Base-by-base conservation (phyloP, 2,329 filamentous ascomycete genomes). In the Colletotrichum viniferum region DNA sequence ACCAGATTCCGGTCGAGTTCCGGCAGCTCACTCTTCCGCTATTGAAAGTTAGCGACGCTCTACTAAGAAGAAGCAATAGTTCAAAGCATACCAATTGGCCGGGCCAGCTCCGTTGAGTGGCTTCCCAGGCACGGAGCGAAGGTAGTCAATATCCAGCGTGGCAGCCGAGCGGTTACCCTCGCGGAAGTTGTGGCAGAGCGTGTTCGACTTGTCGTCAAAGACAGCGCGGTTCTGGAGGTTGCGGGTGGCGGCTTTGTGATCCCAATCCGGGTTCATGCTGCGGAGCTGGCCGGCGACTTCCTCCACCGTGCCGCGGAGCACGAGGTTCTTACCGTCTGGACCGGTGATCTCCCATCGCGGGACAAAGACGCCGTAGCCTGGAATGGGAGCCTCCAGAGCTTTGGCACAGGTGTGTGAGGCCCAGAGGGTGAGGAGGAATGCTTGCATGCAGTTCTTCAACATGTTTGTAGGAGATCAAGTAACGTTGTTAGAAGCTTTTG, bases 1-100 rank as follows among this genome's bases (percentile, higher is more conserved):
- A 75, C 62, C 69, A 73, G 4, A 75, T 75, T 5, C 55, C 73
- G 12, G 62, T 73, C 4, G 24, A 18, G n/a, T 63, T 34, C 24
- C 62, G 58, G 14, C 73, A 75, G 32, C 73, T 75, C 6, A 75
- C 73, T 12, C 73, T 69, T 5, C 69, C 69, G 12, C 73, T 52
- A 2, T 12, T 0, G 1, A 1, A 13, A 2, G 6, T 52, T 21
- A 52, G 43, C n/a, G 4, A 12, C n/a, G 2, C 4, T 21, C 5
- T 7, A 0, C 3, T n/a, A 2, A 21, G 6, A 48, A 6, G 8
- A 12, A 4, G 9, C 5, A 48, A 5, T 4, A n/a, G n/a, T 21
- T 7, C 10, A 13, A 2, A 2, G 1, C 10, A 48, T 48, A 21
- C 43, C 43, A 75, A 12, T 73, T 75, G 1, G 38, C 62, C n/a